A percentile compares a stretch with the other conserved stretches of the same genome.
These are phyloP conservation scores for Leucocoprinus leucothites DNA, from an alignment of 768 basidiomycete species.

Conservation along the genomic window DNA sequence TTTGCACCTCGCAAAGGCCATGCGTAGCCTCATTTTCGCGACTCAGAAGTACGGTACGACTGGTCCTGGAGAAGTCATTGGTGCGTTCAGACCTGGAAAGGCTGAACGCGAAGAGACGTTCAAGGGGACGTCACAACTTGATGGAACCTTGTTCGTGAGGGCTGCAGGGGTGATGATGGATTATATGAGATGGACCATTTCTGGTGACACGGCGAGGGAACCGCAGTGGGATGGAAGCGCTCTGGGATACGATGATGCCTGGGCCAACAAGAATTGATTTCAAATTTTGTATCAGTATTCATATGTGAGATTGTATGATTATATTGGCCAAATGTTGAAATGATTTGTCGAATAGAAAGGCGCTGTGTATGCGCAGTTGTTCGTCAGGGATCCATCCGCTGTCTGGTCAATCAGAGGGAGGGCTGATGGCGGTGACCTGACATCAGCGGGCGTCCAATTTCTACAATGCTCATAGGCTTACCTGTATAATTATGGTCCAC, in stretches of 20 bases:
- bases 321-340: not conserved
- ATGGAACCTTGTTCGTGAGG: conserved; percentile 56
- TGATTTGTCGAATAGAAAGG: not conserved
- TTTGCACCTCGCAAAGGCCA: conserved; percentile 47
- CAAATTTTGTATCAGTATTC: not conserved
- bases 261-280: conserved; percentile 34
- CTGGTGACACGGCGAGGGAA: conserved; percentile 43
- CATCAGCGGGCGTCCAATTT: too few relatives aligned
- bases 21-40: conserved; percentile 47
- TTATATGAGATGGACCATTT: conserved; percentile 50
- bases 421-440: too few relatives aligned
- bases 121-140: conserved; percentile 37
- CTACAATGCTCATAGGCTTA: too few relatives aligned
- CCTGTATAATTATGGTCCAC: too few relatives aligned
- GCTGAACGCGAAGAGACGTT: conserved; percentile 39
- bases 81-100: conserved; percentile 30
- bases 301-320: not conserved
- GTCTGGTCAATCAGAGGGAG: too few relatives aligned
- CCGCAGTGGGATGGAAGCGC: conserved; percentile 53
- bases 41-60: conserved; percentile 44
- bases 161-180: conserved; percentile 57
- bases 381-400: too few relatives aligned
- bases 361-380: too few relatives aligned
- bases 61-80: conserved; percentile 35
- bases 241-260: conserved; percentile 60